Evolutionary conservation across 2,329 filamentous ascomycete genomes (phyloP).

Genomic region (Cladosporium sp.): DNA sequence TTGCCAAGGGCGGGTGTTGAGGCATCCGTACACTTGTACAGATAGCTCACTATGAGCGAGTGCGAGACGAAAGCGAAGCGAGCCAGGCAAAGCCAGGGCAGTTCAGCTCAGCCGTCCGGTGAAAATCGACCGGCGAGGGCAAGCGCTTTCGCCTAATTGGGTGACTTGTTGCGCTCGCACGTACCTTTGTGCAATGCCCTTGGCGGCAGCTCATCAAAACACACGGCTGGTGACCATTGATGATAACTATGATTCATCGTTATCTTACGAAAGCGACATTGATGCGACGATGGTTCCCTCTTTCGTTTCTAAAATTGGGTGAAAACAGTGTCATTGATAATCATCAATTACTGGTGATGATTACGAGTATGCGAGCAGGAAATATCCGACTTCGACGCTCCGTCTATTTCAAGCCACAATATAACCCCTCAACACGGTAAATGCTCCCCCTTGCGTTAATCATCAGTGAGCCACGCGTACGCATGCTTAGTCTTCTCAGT

Average conservation of each 20-base stretch:
- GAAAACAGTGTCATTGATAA: background rate
- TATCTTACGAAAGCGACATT: background rate
- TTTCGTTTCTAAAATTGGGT: background rate
- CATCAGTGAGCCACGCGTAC: background rate
- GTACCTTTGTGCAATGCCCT: background rate
- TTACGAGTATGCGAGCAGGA: background rate
- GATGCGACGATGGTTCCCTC: background rate
- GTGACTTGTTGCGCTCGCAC: slow-evolving; percentile 1
- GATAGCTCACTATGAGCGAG: background rate
- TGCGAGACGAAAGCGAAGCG: background rate
- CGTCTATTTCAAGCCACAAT: background rate
- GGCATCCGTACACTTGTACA: slow-evolving; percentile 3
- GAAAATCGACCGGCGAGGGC: background rate
- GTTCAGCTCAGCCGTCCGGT: background rate
- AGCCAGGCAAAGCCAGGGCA: too few relatives aligned
- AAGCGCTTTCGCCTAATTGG: background rate
- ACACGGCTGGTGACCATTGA: background rate
- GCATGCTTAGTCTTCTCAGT: background rate
- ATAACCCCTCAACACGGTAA: background rate
- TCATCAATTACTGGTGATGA: too few relatives aligned
- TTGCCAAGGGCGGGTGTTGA: background rate
- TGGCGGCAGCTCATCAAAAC: background rate
- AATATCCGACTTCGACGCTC: background rate
- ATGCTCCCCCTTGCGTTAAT: background rate
- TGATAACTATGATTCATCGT: background rate